phyloP scores from a whole-genome alignment of 2,329 filamentous ascomycete genomes.

The Phyllosticta capitalensis region DNA sequence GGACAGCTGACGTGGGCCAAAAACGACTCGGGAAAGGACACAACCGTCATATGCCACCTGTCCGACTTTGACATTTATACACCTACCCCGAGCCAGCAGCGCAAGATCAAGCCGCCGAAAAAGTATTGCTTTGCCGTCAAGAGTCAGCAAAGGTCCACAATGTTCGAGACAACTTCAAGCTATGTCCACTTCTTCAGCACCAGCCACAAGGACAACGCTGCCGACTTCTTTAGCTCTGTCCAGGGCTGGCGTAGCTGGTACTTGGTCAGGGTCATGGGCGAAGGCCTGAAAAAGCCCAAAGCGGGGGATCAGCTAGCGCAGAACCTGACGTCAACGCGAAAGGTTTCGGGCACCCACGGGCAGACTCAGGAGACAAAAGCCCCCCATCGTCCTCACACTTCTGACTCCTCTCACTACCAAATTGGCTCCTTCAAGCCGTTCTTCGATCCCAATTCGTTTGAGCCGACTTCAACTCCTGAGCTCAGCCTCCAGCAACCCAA shows the following conservation, averaged over 20 bases:
- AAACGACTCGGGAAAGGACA: constrained; percentile 58
- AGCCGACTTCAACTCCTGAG: constrained; percentile 38
- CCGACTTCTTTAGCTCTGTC: constrained; percentile 60
- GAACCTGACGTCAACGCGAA: constrained; percentile 16
- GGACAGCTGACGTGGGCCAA: constrained; percentile 67
- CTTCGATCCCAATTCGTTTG: constrained; percentile 45
- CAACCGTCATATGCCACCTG: constrained; percentile 66
- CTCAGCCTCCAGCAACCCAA: background rate
- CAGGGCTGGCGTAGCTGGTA: constrained; percentile 91
- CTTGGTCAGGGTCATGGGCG: constrained; percentile 61
- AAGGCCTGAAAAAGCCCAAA: constrained; percentile 32
- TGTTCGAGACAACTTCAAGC: constrained; percentile 74
- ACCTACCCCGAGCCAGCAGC: constrained; percentile 59
- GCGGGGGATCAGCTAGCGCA: constrained; percentile 17
- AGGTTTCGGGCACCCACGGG: constrained; percentile 14
- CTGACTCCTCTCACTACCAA: constrained; percentile 46
- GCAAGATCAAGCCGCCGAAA: constrained; percentile 73
- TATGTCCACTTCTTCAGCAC: constrained; percentile 90
- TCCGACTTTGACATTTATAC: constrained; percentile 90
- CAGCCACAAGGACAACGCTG: constrained; percentile 58
- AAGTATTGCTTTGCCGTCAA: constrained; percentile 81
- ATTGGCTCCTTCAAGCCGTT: constrained; percentile 60
- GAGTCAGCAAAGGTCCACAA: constrained; percentile 77
- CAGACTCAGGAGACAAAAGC: constrained; percentile 12
- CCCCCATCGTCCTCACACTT: constrained; percentile 24